A percentile compares a stretch with the other conserved stretches of the same genome.
Evolutionary conservation across 169 alveolate genomes (phyloP).

Genomic region (Eimeria brunetti): DNA sequence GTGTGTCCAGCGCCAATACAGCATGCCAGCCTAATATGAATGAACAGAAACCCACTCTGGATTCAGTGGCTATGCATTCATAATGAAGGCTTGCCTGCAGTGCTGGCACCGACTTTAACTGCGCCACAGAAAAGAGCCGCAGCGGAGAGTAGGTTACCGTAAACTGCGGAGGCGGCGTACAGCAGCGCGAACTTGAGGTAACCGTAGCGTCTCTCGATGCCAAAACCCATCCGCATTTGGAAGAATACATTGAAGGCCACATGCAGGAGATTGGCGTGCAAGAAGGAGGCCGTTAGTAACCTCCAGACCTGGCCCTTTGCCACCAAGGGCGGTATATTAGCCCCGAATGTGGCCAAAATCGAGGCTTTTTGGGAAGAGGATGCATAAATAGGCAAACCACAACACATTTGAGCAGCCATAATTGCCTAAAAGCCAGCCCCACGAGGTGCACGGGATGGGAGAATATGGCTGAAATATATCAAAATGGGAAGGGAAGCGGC

Average conservation of each 20-base stretch:
- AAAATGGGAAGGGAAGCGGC: not conserved
- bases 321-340: constrained; percentile 86
- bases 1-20: not conserved
- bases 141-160: constrained; percentile 88
- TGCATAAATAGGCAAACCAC: not conserved
- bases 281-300: constrained; percentile 86
- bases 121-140: constrained; percentile 86
- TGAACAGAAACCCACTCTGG: not conserved
- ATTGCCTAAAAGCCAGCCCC: not conserved
- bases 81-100: constrained; percentile 83
- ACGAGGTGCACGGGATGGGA: not conserved
- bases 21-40: not conserved
- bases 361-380: constrained; percentile 72
- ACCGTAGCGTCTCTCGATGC: constrained; percentile 89
- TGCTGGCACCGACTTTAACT: constrained; percentile 91
- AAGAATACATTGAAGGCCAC: constrained; percentile 89
- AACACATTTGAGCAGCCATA: not conserved
- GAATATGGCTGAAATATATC: not conserved
- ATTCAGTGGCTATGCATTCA: not conserved
- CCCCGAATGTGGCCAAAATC: constrained; percentile 83
- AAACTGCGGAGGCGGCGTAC: constrained; percentile 87
- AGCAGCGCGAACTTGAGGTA: constrained; percentile 80
- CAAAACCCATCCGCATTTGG: constrained; percentile 89
- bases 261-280: constrained; percentile 90
- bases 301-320: constrained; percentile 91